Evolutionary conservation across 345 rosid species (phyloP).

Genomic region (Dipteronia sinensis): DNA sequence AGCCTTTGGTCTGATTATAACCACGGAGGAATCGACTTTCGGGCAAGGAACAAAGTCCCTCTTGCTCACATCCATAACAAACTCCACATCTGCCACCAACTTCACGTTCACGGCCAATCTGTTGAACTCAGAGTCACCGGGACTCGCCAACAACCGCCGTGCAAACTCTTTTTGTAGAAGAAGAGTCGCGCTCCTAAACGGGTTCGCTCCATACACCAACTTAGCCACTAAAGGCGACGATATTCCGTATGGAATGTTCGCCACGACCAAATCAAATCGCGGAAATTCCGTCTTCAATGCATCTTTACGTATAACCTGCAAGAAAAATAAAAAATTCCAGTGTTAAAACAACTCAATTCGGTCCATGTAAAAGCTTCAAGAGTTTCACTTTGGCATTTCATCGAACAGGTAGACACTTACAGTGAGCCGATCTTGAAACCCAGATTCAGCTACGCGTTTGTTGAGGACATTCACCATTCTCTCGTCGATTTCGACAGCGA

Average conservation of each 20-base stretch:
- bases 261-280: conserved; percentile 72
- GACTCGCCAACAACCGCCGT: conserved; percentile 68
- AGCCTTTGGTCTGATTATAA: conserved; percentile 70
- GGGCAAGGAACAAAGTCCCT: conserved; percentile 88
- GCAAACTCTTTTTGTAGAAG: conserved; percentile 96
- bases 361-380: not conserved
- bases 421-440: conserved; percentile 46
- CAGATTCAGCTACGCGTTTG: conserved; percentile 50
- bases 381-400: conserved; percentile 43
- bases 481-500: conserved; percentile 70
- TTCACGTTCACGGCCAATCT: conserved; percentile 89
- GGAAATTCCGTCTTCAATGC: conserved; percentile 81
- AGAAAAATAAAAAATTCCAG: not conserved
- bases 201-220: conserved; percentile 63
- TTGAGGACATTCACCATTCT: conserved; percentile 78
- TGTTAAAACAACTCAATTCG: not conserved
- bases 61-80: conserved; percentile 88
- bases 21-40: conserved; percentile 86
- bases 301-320: conserved; percentile 71
- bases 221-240: conserved; percentile 82
- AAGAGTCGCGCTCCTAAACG: conserved; percentile 73
- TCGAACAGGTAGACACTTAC: conserved; percentile 59
- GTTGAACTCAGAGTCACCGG: conserved; percentile 85
- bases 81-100: conserved; percentile 74
- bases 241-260: conserved; percentile 82